Evolutionary conservation across 2,329 filamentous ascomycete genomes (phyloP), one percentile per base, ranked within the genome.

Genomic region (Fusarium nematophilum): DNA sequence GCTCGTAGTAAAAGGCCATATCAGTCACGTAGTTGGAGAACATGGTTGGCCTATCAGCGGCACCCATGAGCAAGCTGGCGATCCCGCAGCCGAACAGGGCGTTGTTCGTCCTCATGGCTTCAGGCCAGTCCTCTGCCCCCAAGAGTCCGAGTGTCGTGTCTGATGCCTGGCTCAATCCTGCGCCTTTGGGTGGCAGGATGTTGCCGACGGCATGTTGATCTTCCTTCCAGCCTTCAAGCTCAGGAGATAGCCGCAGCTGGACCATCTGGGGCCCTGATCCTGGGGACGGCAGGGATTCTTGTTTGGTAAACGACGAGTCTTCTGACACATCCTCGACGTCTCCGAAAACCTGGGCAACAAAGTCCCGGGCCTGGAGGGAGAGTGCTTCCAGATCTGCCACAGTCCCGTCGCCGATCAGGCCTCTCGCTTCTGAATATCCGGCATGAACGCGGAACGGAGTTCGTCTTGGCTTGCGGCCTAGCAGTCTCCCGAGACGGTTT

Each of bases 1-100:
- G 64, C 25, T 66, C 64, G 21, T 66, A 66, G 49, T 66, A 66
- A 2, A 66, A 66, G 0, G 58, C 64, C 64, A 66, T 66, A 34
- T 66, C 64, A 0, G 64, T 66, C 3, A 67, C 61, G 15, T 66
- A 66, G 34, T 66, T 66, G 27, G 64, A 67, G 47, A 66, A 66
- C 64, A 67, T 67, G 44, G 64, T 67, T 5, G 5, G 7, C 5
- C 46, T 50, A 10, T 66, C 64, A 3, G 64, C 64, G 2, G 64
- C 64, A 9, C 64, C 64, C 64, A 66, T 66, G 9, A 66, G 52
- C 7, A 66, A 42, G 38, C 64, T 66, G 18, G 64, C 64, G 18
- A 66, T 66, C 1, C 64, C 64, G 13, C 64, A 66, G 11, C 64
- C 64, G 5, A 66, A 66, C 18, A 66, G 15, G 4, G 64, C 64